These are phyloP conservation scores for Diaporthe vaccinii DNA, from an alignment of 2,329 filamentous ascomycete genomes.

Conservation along the genomic window DNA sequence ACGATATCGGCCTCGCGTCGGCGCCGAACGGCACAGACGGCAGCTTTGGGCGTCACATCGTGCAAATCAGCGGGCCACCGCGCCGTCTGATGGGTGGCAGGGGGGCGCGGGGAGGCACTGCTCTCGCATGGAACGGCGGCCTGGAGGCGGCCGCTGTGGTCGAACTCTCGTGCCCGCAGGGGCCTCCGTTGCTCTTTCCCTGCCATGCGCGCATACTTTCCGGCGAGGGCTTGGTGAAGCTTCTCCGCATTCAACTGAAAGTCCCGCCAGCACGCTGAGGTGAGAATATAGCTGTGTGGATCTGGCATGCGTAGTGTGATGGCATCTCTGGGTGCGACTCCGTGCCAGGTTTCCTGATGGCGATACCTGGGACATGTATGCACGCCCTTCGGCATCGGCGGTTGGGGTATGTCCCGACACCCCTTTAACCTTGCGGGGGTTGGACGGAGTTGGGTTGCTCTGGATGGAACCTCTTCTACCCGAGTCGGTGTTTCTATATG, in stretches of 20 bases:
- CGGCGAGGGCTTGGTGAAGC: not conserved
- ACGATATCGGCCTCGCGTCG: constrained; percentile 3
- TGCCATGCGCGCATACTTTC: not conserved
- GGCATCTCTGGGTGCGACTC: not conserved
- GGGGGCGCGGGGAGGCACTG: not conserved
- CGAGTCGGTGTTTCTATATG: not conserved
- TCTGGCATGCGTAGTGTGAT: not conserved
- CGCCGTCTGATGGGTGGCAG: not conserved
- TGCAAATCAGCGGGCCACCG: not conserved
- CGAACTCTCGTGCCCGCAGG: not conserved
- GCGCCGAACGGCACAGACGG: constrained; percentile 4
- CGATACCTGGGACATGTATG: not conserved
- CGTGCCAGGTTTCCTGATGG: not conserved
- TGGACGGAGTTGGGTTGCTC: not conserved
- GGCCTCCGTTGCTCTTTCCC: not conserved
- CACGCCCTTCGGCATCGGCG: constrained; percentile 12
- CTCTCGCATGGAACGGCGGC: not conserved
- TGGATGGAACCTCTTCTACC: not conserved
- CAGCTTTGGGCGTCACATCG: constrained; percentile 6
- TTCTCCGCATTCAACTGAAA: not conserved
- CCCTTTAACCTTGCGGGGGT: not conserved
- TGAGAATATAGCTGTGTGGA: constrained; percentile 1
- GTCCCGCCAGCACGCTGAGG: not conserved
- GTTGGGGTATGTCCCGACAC: not conserved
- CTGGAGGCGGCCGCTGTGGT: constrained; percentile 3